Conservation (phyloP, 2,329 filamentous ascomycete genomes). For the Talaromyces amestolkiae region DNA sequence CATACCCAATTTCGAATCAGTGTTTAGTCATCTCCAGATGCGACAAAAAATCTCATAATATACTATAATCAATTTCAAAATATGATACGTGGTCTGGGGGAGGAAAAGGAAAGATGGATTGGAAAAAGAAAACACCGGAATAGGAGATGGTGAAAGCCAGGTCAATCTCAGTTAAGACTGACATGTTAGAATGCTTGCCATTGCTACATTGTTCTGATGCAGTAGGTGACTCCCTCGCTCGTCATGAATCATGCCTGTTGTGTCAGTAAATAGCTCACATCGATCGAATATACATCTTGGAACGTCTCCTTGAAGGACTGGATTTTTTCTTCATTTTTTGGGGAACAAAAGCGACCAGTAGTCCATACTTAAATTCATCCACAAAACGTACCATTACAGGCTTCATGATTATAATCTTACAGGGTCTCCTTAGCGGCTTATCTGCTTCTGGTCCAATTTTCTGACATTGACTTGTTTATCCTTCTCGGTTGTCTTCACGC, state of each 20-base stretch:
- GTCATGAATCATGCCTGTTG: not conserved
- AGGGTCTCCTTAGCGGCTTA: not conserved
- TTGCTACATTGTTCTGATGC: not conserved
- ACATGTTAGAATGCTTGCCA: not conserved
- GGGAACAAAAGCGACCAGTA: not conserved
- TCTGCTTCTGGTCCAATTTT: not conserved
- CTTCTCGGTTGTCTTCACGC: not conserved
- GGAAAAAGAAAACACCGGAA: not conserved
- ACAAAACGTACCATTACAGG: not conserved
- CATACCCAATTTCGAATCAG: not conserved
- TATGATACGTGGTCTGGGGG: too few species aligned
- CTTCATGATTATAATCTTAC: not conserved
- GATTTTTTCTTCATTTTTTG: not conserved
- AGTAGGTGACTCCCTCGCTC: not conserved
- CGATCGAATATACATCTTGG: not conserved
- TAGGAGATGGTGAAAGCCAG: not conserved
- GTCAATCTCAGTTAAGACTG: not conserved
- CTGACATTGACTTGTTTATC: not conserved
- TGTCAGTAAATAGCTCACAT: not conserved
- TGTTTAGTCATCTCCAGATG: not conserved
- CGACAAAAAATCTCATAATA: not conserved
- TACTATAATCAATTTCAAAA: not conserved
- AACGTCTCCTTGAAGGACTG: not conserved
- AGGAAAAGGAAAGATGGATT: not conserved
- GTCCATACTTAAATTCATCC: not conserved